Base-by-base conservation (phyloP, 768 basidiomycete species). In the Solioccasus polychromus region DNA sequence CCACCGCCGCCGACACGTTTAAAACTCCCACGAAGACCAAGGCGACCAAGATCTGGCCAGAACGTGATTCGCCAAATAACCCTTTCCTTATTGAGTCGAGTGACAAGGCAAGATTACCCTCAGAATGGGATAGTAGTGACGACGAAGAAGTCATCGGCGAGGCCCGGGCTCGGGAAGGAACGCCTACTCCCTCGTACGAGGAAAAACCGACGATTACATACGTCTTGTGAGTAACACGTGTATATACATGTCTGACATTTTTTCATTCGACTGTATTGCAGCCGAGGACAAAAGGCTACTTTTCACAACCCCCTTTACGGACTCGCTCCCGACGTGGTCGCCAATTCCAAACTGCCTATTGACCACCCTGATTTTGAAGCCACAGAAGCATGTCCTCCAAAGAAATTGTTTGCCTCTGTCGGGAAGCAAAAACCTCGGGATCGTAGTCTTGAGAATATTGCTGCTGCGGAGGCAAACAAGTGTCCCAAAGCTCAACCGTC, bases 301-400 rank as follows among this genome's bases (percentile, higher is more conserved):
- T 80, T 82, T 57, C 74, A 75, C 7, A 88, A 88, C 49, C 85
- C 85, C 0, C 67, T 80, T 24, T 84, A 78, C 58, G 73, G 77
- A 32, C 69, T 74, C 12, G 63, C 76, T 2, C 67, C 79, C 0
- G 72, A 74, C 1, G 52, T 60, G 3, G 15, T 62, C 8, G 66
- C 61, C 1, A 74, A 69, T 1, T 78, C 83, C 2, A 68, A 63
- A 23, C 69, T 88, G 11, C 82, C 84, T 0, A 66, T 79, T 6
- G 70, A 77, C 8, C 76, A 88, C 53, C 82, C 82, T 0, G 82
- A 86, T 40, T 89, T 72, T 57, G 80, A 82, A 28, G 82, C 82
- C 1, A 64, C 70, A 1, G 69, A 76, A 10, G 66, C 70, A 10
- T 79, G 77, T 37, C 71, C 76, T 3, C 83, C 85, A 0, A 78